A percentile compares a stretch with the other conserved stretches of the same genome.
Conservation (phyloP, 192 early-diverging fungal species). For the Cladochytrium replicatum region DNA sequence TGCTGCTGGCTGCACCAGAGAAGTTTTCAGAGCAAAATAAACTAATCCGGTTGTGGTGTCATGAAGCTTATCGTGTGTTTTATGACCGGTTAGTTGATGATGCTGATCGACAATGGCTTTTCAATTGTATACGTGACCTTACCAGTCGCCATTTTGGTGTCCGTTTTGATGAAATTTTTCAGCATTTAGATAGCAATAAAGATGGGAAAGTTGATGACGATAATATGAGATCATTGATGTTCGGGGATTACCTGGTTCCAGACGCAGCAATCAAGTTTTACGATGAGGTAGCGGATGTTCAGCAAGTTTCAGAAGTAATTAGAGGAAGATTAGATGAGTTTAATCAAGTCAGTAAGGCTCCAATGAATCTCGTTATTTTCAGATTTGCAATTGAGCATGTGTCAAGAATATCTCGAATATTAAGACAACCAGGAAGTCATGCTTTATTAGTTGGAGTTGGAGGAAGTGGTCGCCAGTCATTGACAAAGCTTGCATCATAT, state of each 20-base stretch:
- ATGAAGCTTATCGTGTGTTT: conserved; percentile 47
- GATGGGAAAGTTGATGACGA: conserved; percentile 48
- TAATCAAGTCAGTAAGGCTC: conserved; percentile 44
- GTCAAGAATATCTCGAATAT: conserved; percentile 44
- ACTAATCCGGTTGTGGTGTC: conserved; percentile 45
- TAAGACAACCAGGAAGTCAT: conserved; percentile 49
- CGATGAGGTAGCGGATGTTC: conserved; percentile 39
- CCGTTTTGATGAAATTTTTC: conserved; percentile 37
- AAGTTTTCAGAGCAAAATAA: conserved; percentile 33
- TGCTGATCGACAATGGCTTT: conserved; percentile 43
- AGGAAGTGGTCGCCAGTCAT: conserved; percentile 43
- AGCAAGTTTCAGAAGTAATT: conserved; percentile 38
- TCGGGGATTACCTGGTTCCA: conserved; percentile 45
- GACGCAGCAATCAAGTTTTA: conserved; percentile 37
- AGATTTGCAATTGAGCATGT: conserved; percentile 51
- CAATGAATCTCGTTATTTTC: conserved; percentile 53
- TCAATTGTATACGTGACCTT: conserved; percentile 35
- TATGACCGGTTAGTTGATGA: conserved; percentile 52
- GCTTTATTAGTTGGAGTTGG: conserved; percentile 49
- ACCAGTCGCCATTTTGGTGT: conserved; percentile 30
- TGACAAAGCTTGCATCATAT: conserved; percentile 44
- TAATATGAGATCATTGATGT: conserved; percentile 49
- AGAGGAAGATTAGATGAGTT: conserved; percentile 44
- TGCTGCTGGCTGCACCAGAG: conserved; percentile 36
- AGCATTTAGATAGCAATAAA: conserved; percentile 38